Evolutionary conservation across 495 filamentous ascomycete species (phyloP), one percentile per base, ranked within the genome.

Genomic region (Lasiosphaeris hirsuta): DNA sequence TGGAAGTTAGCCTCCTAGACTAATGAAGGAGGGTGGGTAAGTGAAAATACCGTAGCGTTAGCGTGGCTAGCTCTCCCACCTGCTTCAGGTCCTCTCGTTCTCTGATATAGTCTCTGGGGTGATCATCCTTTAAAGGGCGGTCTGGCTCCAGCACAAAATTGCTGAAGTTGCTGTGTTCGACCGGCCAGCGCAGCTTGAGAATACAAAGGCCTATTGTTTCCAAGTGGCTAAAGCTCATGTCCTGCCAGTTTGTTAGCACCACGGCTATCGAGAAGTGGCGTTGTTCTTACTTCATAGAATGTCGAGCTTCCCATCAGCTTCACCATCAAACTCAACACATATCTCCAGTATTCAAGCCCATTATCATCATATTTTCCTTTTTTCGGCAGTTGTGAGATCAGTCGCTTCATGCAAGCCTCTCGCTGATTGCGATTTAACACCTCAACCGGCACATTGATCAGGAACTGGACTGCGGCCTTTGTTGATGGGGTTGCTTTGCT

Each of bases 281-380:
- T 18, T 33, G 37, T 33, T 11, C 64, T 59, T 68, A 78, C 78
- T 45, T 77, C 72, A 53, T 81, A 80, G 56, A 78, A 76, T 2
- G 75, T 79, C 8, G 79, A 75, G 45, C 65, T 67, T 7, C 67
- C 59, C 74, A 79, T 78, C 11, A 80, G 58, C 63, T 72, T 78
- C n/a, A 70, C 55, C 60, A 78, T 72, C 54, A 83, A 54, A 34
- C 69, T 69, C n/a, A 82, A 62, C 19, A 77, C 63, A 10, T 62
- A 54, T 14, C 46, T 59, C 70, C 71, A 74, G 35, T 58, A 62
- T 5, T 59, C 62, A 11, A 52, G 7, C 10, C 45, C 54, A 13
- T 54, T 30, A n/a, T 60, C 48, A 11, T 56, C 50, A 23, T 17
- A 40, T 15, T 63, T 62, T 15, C 58, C 52, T 10, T 35, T 38